A percentile compares a stretch with the other conserved stretches of the same genome.
These are phyloP conservation scores for Cryptococcus wingfieldii DNA, from an alignment of 1,284 basidiomycete species.

Conservation along the genomic window DNA sequence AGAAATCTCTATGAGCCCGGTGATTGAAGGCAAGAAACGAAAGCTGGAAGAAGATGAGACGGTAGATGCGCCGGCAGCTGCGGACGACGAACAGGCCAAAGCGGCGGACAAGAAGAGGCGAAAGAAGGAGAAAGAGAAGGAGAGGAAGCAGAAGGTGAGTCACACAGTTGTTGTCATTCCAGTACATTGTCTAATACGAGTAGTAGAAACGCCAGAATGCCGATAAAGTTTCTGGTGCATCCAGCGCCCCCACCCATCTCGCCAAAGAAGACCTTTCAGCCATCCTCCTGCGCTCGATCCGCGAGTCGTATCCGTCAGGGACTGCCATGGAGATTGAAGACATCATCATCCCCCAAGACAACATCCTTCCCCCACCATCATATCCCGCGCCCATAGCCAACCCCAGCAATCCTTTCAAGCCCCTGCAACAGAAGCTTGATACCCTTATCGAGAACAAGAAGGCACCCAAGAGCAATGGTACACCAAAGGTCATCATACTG, in stretches of 20 bases:
- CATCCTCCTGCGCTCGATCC: constrained; percentile 28
- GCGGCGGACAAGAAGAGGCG: constrained; percentile 26
- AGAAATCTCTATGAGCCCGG: constrained; percentile 7
- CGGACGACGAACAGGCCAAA: constrained; percentile 13
- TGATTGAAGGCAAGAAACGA: constrained; percentile 14
- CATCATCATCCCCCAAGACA: constrained; percentile 22
- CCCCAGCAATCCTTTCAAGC: constrained; percentile 3
- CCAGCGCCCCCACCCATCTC: constrained; percentile 26
- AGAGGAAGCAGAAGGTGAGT: constrained; percentile 23
- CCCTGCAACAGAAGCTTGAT: constrained; percentile 11
- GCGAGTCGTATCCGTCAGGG: constrained; percentile 37
- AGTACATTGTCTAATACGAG: neutral
- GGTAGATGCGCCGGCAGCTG: constrained; percentile 5
- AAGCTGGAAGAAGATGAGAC: constrained; percentile 14
- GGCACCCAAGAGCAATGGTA: constrained; percentile 8
- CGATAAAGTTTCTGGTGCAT: neutral
- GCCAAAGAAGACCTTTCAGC: constrained; percentile 18
- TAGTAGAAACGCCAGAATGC: constrained; percentile 1
- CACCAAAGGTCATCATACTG: constrained; percentile 45
- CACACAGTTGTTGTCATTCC: neutral
- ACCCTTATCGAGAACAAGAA: constrained; percentile 23
- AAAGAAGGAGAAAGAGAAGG: constrained; percentile 40
- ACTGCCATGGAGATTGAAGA: constrained; percentile 46
- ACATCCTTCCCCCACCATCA: constrained; percentile 12
- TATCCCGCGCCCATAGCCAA: constrained; percentile 9